A percentile compares a stretch with the other conserved stretches of the same genome.
Evolutionary conservation across 495 filamentous ascomycete species (phyloP).

Genomic region (Trichoderma parareesei): DNA sequence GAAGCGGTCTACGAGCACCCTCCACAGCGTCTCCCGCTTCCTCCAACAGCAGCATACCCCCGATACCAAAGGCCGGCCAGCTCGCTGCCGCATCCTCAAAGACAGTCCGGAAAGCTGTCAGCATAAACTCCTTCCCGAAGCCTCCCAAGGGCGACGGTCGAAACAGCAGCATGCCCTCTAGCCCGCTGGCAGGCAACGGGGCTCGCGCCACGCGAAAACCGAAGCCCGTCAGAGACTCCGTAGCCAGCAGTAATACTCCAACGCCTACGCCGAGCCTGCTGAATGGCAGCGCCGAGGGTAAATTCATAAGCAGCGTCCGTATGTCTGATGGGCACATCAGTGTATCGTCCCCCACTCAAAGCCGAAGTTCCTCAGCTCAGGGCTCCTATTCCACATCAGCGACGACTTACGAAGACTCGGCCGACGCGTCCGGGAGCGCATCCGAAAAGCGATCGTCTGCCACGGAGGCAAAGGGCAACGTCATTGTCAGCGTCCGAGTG

Average conservation of each 20-base stretch:
- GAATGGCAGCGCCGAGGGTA: slow-evolving; percentile 68
- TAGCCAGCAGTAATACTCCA: slow-evolving; percentile 31
- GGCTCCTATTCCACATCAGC: slow-evolving; percentile 86
- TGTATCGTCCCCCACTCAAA: slow-evolving; percentile 72
- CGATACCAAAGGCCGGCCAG: slow-evolving; percentile 26
- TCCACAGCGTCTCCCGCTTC: slow-evolving; percentile 41
- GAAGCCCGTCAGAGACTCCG: slow-evolving; percentile 30
- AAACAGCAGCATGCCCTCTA: slow-evolving; percentile 48
- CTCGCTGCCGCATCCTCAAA: slow-evolving; percentile 39
- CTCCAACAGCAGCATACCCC: slow-evolving; percentile 41
- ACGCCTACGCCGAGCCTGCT: slow-evolving; percentile 59
- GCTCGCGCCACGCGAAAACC: slow-evolving; percentile 28
- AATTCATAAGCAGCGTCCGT: slow-evolving; percentile 54
- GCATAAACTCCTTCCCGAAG: slow-evolving; percentile 88
- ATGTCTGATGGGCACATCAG: slow-evolving; percentile 64
- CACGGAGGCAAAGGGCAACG: slow-evolving; percentile 79
- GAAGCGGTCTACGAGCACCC: slow-evolving; percentile 53
- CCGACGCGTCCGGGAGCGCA: slow-evolving; percentile 34
- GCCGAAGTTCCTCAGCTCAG: slow-evolving; percentile 80
- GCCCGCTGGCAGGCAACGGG: slow-evolving; percentile 44
- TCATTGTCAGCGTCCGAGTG: slow-evolving; percentile 90
- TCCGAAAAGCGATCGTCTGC: slow-evolving; percentile 40
- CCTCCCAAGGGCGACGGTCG: slow-evolving; percentile 60
- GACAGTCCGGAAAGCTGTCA: slow-evolving; percentile 74
- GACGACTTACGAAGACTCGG: slow-evolving; percentile 73